Evolutionary conservation across 306 rosid genomes (phyloP), one percentile per base, ranked within the genome.

Genomic region (Trifolium dubium): DNA sequence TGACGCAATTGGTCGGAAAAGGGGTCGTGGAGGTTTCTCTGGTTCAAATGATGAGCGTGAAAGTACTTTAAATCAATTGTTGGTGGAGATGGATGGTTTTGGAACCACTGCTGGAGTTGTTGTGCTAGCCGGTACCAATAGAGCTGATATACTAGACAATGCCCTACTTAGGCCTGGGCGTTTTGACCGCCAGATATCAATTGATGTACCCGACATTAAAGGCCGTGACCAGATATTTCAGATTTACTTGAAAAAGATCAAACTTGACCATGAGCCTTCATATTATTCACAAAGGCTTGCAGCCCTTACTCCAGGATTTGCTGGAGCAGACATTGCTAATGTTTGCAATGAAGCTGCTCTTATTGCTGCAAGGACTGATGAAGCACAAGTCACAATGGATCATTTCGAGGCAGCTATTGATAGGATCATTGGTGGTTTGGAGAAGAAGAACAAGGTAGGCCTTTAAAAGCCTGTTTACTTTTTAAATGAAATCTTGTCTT

Each of bases 261-360:
- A 94, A 82, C 97, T 94, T 76, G 92, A 91, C 77, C 96, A 82
- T 8, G 83, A 85, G 69, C 98, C 98, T 68, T 85, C 92, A 51
- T 94, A 78, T 78, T 94, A 63, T 83, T 94, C 98, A 5, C 96
- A 89, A 61, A 88, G 97, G 84, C 96, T 94, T 65, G 97, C 98
- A 39, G 97, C 98, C 51, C 89, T 91, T 41, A 94, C 97, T n/a
- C 98, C 98, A 40, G 98, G 98, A 70, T 91, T 94, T 88, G 96
- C 97, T 29, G 98, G 98, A 72, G 98, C 98, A n/a, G 98, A 91
- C 86, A 94, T 94, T 83, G 97, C 98, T 51, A 94, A 94, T 86
- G 96, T 94, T 34, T 91, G 97, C 79, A 94, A 94, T 32, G 98
- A 94, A 86, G 98, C 92, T 82, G 98, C 98, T 46, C 79, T 94